Evolutionary conservation across 2,329 filamentous ascomycete species (phyloP).

Genomic region (Xylariales sp.): DNA sequence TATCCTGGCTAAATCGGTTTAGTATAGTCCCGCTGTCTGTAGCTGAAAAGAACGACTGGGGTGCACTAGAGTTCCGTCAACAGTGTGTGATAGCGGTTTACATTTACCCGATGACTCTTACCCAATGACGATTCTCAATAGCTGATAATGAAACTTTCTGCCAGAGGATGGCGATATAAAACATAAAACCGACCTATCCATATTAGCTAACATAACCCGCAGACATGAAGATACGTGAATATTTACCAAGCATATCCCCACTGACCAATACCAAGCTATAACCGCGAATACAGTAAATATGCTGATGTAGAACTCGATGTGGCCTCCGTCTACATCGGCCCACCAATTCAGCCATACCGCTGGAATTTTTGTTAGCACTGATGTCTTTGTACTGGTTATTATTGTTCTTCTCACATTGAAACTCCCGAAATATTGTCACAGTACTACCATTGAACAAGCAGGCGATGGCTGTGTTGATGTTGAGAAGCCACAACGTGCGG

Average conservation of each 20-base stretch:
- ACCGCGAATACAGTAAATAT: slow-evolving; percentile 25
- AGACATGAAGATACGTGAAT: no score
- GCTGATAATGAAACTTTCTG: background rate
- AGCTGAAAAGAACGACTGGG: background rate
- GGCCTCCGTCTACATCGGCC: slow-evolving; percentile 33
- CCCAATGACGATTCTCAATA: slow-evolving; percentile 2
- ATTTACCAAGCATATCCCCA: slow-evolving; percentile 18
- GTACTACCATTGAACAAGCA: background rate
- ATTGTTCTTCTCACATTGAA: no score
- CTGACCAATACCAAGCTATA: slow-evolving; percentile 16
- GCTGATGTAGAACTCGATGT: slow-evolving; percentile 29
- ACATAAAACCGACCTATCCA: background rate
- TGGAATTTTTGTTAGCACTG: no score
- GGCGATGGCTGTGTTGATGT: background rate
- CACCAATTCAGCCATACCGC: slow-evolving; percentile 45
- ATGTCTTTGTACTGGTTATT: no score
- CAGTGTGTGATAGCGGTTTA: background rate
- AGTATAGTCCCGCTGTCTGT: background rate
- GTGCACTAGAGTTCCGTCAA: background rate
- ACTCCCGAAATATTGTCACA: no score
- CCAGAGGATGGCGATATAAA: slow-evolving; percentile 3
- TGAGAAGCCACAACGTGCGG: no score
- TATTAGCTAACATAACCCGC: background rate
- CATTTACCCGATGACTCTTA: background rate
- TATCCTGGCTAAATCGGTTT: background rate